These are phyloP conservation scores for Inosperma sp. DNA, from an alignment of 768 basidiomycete genomes.

Conservation along the genomic window DNA sequence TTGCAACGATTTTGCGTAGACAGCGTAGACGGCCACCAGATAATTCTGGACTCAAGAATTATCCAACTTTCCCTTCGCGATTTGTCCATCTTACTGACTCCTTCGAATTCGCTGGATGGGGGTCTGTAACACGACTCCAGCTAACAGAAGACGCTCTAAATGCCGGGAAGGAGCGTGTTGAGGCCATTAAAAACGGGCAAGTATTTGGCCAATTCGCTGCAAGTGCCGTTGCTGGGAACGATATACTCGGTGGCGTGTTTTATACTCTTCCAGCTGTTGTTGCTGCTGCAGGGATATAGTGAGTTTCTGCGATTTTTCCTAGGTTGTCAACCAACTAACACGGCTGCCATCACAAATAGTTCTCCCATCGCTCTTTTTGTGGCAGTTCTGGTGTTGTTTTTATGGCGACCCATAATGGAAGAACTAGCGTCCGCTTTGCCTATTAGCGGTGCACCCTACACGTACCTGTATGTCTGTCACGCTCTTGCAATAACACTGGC, in stretches of 20 bases:
- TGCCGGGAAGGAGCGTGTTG: slow-evolving; percentile 30
- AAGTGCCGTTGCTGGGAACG: slow-evolving; percentile 63
- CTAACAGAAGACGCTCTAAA: slow-evolving; percentile 41
- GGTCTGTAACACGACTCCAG: slow-evolving; percentile 44
- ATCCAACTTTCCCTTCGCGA: slow-evolving; percentile 46
- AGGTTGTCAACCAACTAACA: neutral
- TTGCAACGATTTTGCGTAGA: slow-evolving; percentile 55
- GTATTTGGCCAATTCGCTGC: slow-evolving; percentile 61
- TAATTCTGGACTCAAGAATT: slow-evolving; percentile 39
- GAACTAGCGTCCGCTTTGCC: slow-evolving; percentile 68
- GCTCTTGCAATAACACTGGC: neutral
- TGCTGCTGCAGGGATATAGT: slow-evolving; percentile 60
- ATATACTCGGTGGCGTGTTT: slow-evolving; percentile 63
- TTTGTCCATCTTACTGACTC: slow-evolving; percentile 58
- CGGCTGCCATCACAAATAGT: slow-evolving; percentile 30
- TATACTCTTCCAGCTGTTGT: slow-evolving; percentile 67
- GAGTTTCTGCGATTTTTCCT: slow-evolving; percentile 20
- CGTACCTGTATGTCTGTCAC: slow-evolving; percentile 48
- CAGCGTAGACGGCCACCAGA: slow-evolving; percentile 46
- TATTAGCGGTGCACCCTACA: slow-evolving; percentile 67
- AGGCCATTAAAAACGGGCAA: slow-evolving; percentile 28
- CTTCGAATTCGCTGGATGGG: slow-evolving; percentile 75
- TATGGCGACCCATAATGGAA: slow-evolving; percentile 74
- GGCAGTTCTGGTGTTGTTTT: slow-evolving; percentile 55
- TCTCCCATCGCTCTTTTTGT: slow-evolving; percentile 66